Conservation (phyloP, 345 rosid genomes). For the Capsella bursapastoris region DNA sequence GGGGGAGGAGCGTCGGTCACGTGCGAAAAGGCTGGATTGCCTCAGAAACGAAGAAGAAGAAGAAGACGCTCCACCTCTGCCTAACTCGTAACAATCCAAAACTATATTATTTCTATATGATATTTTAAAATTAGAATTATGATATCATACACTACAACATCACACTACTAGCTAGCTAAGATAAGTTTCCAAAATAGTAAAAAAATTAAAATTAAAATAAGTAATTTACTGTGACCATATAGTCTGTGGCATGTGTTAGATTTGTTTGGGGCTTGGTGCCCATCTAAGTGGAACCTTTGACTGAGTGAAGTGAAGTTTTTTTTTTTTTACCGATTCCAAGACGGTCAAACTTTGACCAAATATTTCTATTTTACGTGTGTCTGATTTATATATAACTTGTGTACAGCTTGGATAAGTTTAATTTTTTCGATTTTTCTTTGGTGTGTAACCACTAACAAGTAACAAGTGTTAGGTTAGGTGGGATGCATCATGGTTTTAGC, state of each 20-base stretch:
- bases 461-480: slow-evolving; percentile 45
- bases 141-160: not conserved
- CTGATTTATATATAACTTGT: slow-evolving; percentile 35
- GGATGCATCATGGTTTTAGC: slow-evolving; percentile 6
- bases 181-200: slow-evolving; percentile 27
- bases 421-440: not conserved
- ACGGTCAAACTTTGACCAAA: slow-evolving; percentile 46
- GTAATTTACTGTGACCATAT: slow-evolving; percentile 31
- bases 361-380: slow-evolving; percentile 36
- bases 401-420: slow-evolving; percentile 35
- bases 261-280: slow-evolving; percentile 44
- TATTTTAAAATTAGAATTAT: not conserved
- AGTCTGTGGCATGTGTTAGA: slow-evolving; percentile 34
- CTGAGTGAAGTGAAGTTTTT: slow-evolving; percentile 26
- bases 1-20: slow-evolving; percentile 80
- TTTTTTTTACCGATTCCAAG: slow-evolving; percentile 35
- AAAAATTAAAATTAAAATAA: slow-evolving; percentile 8
- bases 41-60: slow-evolving; percentile 37
- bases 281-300: slow-evolving; percentile 48
- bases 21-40: slow-evolving; percentile 66
- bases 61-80: slow-evolving; percentile 54
- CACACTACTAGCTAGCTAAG: not conserved
- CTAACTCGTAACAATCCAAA: slow-evolving; percentile 39
- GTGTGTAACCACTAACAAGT: slow-evolving; percentile 30
- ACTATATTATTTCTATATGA: not conserved